phyloP scores from a whole-genome alignment of 1,139 yeast species.

The Casaregolazyma suthepensis region DNA sequence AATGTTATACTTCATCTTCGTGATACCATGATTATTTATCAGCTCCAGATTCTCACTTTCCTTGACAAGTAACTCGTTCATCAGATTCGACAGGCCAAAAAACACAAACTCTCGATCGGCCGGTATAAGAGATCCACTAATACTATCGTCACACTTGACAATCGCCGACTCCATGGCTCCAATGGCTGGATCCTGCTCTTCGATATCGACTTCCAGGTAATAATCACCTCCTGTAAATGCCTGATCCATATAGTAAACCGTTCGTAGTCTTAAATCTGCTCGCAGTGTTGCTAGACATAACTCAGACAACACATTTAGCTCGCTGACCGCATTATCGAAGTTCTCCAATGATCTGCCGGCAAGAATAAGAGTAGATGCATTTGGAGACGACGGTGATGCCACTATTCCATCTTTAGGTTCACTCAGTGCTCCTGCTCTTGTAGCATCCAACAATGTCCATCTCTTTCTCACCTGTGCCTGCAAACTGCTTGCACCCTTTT shows the following conservation, averaged over 20 bases:
- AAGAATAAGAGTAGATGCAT: conserved; percentile 14
- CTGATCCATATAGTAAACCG: conserved; percentile 53
- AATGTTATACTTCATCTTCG: conserved; percentile 61
- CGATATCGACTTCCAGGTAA: conserved; percentile 45
- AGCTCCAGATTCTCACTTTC: conserved; percentile 54
- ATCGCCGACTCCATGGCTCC: conserved; percentile 56
- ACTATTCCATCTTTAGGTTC: conserved; percentile 6
- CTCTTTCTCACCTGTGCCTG: conserved; percentile 25
- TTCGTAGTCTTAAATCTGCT: conserved; percentile 58
- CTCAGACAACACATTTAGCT: conserved; percentile 44
- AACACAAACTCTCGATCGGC: conserved; percentile 31
- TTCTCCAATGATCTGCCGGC: conserved; percentile 39
- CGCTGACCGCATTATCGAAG: conserved; percentile 45
- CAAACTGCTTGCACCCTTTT: conserved; percentile 10
- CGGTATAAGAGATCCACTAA: conserved; percentile 26
- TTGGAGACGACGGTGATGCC: conserved; percentile 9
- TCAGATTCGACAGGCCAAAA: conserved; percentile 51
- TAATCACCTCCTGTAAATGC: conserved; percentile 35
- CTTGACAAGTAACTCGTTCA: conserved; percentile 51
- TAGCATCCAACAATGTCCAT: conserved; percentile 29
- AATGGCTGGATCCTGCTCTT: conserved; percentile 60
- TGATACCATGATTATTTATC: conserved; percentile 61
- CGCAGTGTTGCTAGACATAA: conserved; percentile 53
- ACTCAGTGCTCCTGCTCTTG: conserved; percentile 12
- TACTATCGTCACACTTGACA: conserved; percentile 42